Base-by-base conservation (phyloP, 345 rosid species). In the Excoecaria cochinchinensis region DNA sequence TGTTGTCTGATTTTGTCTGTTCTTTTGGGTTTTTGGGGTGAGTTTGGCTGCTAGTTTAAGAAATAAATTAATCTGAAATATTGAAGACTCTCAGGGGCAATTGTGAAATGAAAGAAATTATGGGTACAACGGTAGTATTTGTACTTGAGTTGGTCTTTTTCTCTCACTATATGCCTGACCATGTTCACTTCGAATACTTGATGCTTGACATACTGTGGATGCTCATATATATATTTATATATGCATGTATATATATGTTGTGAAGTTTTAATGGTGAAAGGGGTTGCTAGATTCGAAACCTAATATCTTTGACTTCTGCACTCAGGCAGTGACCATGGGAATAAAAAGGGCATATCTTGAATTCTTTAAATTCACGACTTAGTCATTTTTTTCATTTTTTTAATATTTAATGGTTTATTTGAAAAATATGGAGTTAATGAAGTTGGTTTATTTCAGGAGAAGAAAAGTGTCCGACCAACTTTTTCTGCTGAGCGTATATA, bases 401-500 rank as follows among this genome's bases (percentile, higher is more conserved):
- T 53, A 61, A 47, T 9, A 8, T 52, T 22, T 21, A 9, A 42
- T 1, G 0, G 12, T 19, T 21, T 47, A 3, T 52, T 2, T 70
- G n/a, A 12, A 40, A 78, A 71, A 72, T 67, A 25, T 67, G 69
- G 25, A 73, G 53, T 72, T 70, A 85, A 74, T 57, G 53, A 46
- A 65, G 80, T 78, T 79, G 70, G 39, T 19, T 47, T 70, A 47
- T 82, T 86, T 82, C 94, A 96, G 99, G 99, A 96, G 82, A 96
- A 90, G 82, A 88, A 38, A 83, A 96, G 92, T 82, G 79, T 96
- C 66, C 86, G 97, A 73, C 98, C 99, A 74, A 90, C 99, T 72
- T 96, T 92, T 86, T 92, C 92, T 13, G 92, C 97, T 51, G 99
- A 96, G 83, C 97, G 67, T 73, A 96, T 96, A 65, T 89, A 72